Base-by-base conservation (phyloP, 177 flowering plant genomes). In the Vitis hybrid region DNA sequence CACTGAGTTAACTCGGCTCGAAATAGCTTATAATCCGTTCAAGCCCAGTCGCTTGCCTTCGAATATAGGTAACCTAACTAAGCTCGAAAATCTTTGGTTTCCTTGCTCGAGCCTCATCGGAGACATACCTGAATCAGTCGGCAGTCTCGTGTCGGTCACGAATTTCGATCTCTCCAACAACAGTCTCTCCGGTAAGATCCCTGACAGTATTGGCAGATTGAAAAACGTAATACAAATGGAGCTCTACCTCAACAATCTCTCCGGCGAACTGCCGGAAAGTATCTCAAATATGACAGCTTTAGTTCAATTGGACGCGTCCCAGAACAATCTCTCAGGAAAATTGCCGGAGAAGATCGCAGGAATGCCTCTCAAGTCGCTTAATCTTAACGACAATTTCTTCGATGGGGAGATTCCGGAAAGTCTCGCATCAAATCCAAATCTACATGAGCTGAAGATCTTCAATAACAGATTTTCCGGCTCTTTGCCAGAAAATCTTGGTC, bases 401-500 rank as follows among this genome's bases (percentile, higher is more conserved):
- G 66, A 72, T 18, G 96, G 97, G 1, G 76, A 77, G 30, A 65
- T 92, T 17, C 94, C 94, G 1, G 80, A 59, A 13, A 65, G 48
- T 68, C 55, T 92, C 4, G 86, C 83, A 9, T 63, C 64, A 6
- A 89, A 78, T 53, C 80, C 79, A 1, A 78, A 74, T 4, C 81
- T 92, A 1, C 20, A 1, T 2, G 69, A 82, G 48, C 72, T 92
- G 55, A 83, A 78, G 73, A 80, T 92, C 32, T 92, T 89, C 71
- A 87, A 85, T 55, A 92, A 91, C 82, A 81, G 73, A 1, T 86
- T 91, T 52, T 78, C 88, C 1, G 96, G 97, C 0, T 51, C 46
- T 3, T 67, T 92, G 53, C 96, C 96, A 4, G 67, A 13, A 1
- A 55, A 79, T 66, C 78, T 92, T 13, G 97, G 97, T 9, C 67